A percentile compares a stretch with the other conserved stretches of the same genome.
Evolutionary conservation across 345 rosid genomes (phyloP).

Genomic region (Citrus unshiu): DNA sequence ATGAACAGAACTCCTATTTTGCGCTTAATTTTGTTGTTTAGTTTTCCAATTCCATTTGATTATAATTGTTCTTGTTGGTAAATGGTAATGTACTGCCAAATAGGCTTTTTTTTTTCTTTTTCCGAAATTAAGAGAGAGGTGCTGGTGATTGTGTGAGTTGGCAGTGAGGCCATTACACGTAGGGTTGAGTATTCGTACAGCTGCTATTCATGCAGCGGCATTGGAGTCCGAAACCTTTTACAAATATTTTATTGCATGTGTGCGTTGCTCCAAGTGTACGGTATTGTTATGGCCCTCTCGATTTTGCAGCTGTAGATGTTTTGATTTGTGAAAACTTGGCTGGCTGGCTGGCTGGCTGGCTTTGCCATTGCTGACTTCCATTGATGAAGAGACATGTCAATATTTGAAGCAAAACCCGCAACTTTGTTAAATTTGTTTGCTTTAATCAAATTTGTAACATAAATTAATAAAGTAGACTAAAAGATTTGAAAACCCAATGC

Average conservation of each 20-base stretch:
- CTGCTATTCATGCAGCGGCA: constrained; percentile 32
- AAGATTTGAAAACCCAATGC: too few species aligned
- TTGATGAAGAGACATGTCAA: too few species aligned
- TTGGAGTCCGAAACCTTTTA: constrained; percentile 12
- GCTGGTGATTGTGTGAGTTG: not conserved
- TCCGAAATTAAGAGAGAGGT: not conserved
- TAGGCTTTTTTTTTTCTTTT: not conserved
- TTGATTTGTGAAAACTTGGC: not conserved
- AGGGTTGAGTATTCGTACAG: constrained; percentile 14
- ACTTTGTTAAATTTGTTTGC: too few species aligned
- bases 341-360: too few species aligned
- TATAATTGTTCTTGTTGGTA: not conserved
- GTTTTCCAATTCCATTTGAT: not conserved
- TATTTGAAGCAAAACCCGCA: too few species aligned
- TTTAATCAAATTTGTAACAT: too few species aligned
- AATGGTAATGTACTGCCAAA: not conserved
- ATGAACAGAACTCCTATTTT: not conserved
- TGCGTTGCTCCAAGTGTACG: not conserved
- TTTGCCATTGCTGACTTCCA: not conserved
- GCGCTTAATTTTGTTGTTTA: not conserved
- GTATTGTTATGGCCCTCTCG: not conserved
- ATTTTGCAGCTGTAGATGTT: not conserved
- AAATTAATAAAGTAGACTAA: too few species aligned
- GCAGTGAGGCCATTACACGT: constrained; percentile 25
- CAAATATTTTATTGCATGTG: constrained; percentile 14